Conservation (phyloP, 2,329 filamentous ascomycete genomes). For the Penicillium sp. region DNA sequence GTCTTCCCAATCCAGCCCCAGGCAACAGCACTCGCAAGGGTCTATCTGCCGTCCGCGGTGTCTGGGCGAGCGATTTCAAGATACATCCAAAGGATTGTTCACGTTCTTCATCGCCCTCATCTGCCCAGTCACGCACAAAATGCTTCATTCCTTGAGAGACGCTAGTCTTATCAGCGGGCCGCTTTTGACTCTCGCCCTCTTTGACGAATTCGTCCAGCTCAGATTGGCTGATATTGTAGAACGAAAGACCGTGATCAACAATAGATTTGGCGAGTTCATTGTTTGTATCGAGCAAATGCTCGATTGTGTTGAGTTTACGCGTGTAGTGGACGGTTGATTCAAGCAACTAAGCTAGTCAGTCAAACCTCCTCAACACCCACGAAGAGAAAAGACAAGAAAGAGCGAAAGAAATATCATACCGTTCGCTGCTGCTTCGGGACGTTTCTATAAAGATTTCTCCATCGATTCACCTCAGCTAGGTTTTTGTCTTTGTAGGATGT, state of each 20-base stretch:
- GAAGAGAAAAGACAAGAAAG: background rate
- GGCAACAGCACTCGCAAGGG: constrained; percentile 49
- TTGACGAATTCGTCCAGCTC: constrained; percentile 48
- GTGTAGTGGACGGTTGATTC: constrained; percentile 58
- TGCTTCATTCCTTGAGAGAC: constrained; percentile 57
- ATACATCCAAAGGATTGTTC: constrained; percentile 39
- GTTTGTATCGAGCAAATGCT: constrained; percentile 47
- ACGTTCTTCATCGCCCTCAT: constrained; percentile 48
- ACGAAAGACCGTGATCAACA: constrained; percentile 45
- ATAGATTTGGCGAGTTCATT: constrained; percentile 48
- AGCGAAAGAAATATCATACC: constrained; percentile 3
- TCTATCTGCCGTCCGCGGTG: background rate
- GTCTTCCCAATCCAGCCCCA: constrained; percentile 52
- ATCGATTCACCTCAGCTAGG: constrained; percentile 18
- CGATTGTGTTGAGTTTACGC: constrained; percentile 50
- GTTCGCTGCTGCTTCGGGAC: constrained; percentile 16
- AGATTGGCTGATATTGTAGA: constrained; percentile 45
- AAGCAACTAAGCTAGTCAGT: constrained; percentile 41
- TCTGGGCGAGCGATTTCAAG: constrained; percentile 24
- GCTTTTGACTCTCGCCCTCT: constrained; percentile 36
- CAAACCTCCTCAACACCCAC: background rate
- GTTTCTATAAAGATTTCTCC: constrained; percentile 23
- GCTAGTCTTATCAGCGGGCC: constrained; percentile 47
- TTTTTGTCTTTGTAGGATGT: constrained; percentile 22
- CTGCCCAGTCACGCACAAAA: constrained; percentile 57